Evolutionary conservation across 805 yeast species (phyloP), one percentile per base, ranked within the genome.

Genomic region (Debaryomyces castellii): DNA sequence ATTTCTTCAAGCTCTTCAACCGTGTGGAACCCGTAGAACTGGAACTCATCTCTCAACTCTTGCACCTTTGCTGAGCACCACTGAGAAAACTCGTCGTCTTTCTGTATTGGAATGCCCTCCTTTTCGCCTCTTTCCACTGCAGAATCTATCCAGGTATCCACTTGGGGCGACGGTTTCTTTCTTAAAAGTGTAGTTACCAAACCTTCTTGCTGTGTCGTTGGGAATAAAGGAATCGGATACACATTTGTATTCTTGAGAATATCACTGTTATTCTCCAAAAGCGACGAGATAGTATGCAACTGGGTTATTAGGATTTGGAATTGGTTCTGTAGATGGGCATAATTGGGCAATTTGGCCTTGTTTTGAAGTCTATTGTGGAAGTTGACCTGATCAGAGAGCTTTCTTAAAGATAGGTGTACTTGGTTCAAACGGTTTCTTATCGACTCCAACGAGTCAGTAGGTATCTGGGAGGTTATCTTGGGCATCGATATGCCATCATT

Each of bases 161-260:
- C 96, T 51, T 91, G 97, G 0, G 99, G 98, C 9, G 88, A 70
- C 41, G 85, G 85, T 60, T 91, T 92, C 62, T 91, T 94, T 47
- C 98, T 77, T 48, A 94, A 64, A 48, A 94, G 70, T 0, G 97
- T 90, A 0, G 96, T 87, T 41, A 91, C 67, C 28, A 94, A 73
- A 2, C 89, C 87, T 56, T 87, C 91, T 51, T 88, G 91, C 37
- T 88, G 86, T 1, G 89, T 79, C 0, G 95, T 81, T 7, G 97
- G 97, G 60, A 92, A 94, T 17, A 78, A 77, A 0, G 91, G 85
- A 44, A 88, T 70, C 1, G 99, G 99, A 58, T 81, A 92, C 1
- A 83, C 91, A 42, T 87, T 89, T 0, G 96, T 83, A 4, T 79
- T 66, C 38, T 77, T 76, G 21, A 94, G 69, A 0, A 77, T 63